Base-by-base conservation (phyloP, 768 basidiomycete genomes). In the Heimioporus sp. region DNA sequence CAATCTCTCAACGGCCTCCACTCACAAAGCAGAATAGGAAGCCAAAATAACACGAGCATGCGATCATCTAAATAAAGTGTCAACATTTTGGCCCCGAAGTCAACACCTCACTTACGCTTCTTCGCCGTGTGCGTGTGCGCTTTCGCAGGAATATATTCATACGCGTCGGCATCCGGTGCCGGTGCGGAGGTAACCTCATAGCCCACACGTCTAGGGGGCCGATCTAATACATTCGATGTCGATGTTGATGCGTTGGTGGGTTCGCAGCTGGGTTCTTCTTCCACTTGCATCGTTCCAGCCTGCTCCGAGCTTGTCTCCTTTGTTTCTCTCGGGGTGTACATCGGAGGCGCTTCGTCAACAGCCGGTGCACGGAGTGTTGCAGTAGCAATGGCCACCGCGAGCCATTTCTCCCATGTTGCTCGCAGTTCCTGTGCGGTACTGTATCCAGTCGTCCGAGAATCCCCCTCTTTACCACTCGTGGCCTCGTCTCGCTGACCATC, bases 21-120 rank as follows among this genome's bases (percentile, higher is more conserved):
- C 89, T 73, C 60, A 92, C 90, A 69, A 53, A 92, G 68, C 10
- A 93, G 74, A 62, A 92, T 89, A 16, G 90, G 90, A 59, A 93
- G 75, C 90, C 90, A 93, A 74, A 93, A 93, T 38, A 87, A 64
- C 34, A 90, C 62, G 42, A 93, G 79, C 90, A 93, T 93, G 38
- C 83, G 84, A 65, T 93, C 90, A 70, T 86, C 89, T 91, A 52
- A 16, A 54, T 13, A 60, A 12, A 52, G 28, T 47, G 47, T 49
- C 21, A 64, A 24, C 20, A 50, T 10, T 24, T 24, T 24, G 24
- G 24, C 24, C 24, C 24, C 12, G 31, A 20, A 16, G 28, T 50
- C 30, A 35, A 36, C 19, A 17, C 19, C n/a, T 24, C 37, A 43
- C 76, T 63, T 61, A 90, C 89, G 82, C 73, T 91, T 90, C 73